Base-by-base conservation (phyloP, 73 alveolate genomes). In the Symbiodinium natans region DNA sequence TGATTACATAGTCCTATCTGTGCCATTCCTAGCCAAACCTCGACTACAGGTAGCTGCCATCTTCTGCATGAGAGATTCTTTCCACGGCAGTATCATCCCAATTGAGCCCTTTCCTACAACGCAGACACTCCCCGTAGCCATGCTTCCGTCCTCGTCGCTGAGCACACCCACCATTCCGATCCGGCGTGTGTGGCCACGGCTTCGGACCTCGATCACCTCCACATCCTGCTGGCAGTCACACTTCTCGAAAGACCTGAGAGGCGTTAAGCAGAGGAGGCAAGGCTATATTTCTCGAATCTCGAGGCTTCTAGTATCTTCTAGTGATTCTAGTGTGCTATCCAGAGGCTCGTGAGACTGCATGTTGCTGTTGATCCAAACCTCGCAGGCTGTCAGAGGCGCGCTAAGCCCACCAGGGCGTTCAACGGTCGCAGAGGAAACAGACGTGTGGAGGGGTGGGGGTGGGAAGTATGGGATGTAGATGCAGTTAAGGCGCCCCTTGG, bases 311-410 rank as follows among this genome's bases (percentile, higher is more conserved):
- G n/a, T n/a, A n/a, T n/a, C n/a, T n/a, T n/a, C n/a, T n/a, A n/a
- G n/a, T n/a, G n/a, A n/a, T n/a, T n/a, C n/a, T n/a, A n/a, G n/a
- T n/a, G 29, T 27, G 80, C 80, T 1, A 17, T n/a, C 80, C 36
- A 63, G 80, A 63, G 38, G 80, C 73, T 88, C 98, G 89, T 92
- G 98, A 48, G 90, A 73, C 46, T 59, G 98, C 98, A 92, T 92
- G 89, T 92, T 92, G 90, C 90, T 92, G 89, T 92, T 92, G 98
- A 92, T 92, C 98, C 98, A 92, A 27, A 88, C 95, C 95, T 88
- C 2, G 68, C 41, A 10, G 63, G 17, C 63, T 21, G 75, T 21
- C 27, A 29, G 75, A 21, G 27, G 75, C 17, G 27, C 17, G 27
- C 17, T 1, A 56, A 2, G 75, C 82, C 82, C 36, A 34, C 82